Conservation (phyloP, 805 yeast species). For the Spathaspora arborariae region DNA sequence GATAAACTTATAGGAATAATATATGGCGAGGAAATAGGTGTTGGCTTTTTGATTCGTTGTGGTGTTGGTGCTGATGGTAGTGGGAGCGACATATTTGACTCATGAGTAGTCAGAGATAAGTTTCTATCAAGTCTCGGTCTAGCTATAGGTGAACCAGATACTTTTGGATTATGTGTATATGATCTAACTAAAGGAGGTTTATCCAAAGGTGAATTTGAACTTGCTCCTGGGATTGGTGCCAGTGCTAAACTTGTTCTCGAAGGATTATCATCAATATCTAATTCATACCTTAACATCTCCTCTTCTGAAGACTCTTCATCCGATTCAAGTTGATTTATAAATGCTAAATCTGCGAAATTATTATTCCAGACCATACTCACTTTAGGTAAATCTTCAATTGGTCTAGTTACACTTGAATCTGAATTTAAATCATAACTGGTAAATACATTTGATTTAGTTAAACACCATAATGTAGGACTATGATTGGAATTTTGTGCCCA, state of each 20-base stretch:
- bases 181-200: slow-evolving; percentile 18
- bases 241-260: neutral
- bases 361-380: slow-evolving; percentile 58
- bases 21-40: slow-evolving; percentile 22
- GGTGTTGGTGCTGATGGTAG: neutral
- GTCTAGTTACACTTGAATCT: slow-evolving; percentile 21
- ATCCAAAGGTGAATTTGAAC: slow-evolving; percentile 15
- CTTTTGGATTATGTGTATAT: slow-evolving; percentile 15
- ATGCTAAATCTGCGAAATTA: slow-evolving; percentile 44
- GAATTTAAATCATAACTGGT: slow-evolving; percentile 30
- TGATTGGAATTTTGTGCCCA: slow-evolving; percentile 30
- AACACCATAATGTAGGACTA: slow-evolving; percentile 33
- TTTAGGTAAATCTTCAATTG: slow-evolving; percentile 49
- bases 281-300: too few relatives aligned
- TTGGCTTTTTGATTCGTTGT: slow-evolving; percentile 8
- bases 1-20: slow-evolving; percentile 42
- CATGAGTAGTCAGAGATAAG: slow-evolving; percentile 35
- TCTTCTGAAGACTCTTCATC: slow-evolving; percentile 36
- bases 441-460: slow-evolving; percentile 38
- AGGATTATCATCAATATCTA: too few relatives aligned
- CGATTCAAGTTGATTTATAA: slow-evolving; percentile 47
- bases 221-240: slow-evolving; percentile 9
- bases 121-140: slow-evolving; percentile 32
- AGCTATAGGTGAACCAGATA: slow-evolving; percentile 20
- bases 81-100: slow-evolving; percentile 18